These are phyloP conservation scores for Toxoplasma gondii DNA, from an alignment of 169 alveolate species.

Conservation along the genomic window DNA sequence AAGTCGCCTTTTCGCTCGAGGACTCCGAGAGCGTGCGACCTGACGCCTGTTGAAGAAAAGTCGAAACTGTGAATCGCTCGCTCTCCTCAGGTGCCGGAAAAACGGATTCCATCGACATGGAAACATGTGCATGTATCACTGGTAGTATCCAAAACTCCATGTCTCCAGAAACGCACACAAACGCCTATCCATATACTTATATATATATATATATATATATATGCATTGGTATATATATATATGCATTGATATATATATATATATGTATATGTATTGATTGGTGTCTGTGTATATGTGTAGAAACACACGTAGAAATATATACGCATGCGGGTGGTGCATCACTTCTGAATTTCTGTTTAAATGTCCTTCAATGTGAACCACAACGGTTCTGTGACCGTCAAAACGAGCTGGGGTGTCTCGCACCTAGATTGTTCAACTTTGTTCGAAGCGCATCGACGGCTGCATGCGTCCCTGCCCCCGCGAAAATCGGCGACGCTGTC, in stretches of 20 bases:
- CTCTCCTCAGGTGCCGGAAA: background rate
- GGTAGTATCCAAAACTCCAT: background rate
- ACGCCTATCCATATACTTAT: background rate
- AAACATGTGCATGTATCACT: background rate
- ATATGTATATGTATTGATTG: no score
- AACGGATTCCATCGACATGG: background rate
- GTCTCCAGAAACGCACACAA: background rate
- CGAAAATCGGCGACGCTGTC: conserved; percentile 16
- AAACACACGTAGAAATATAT: background rate
- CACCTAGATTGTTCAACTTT: background rate
- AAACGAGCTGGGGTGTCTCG: no score
- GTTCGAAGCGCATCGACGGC: background rate
- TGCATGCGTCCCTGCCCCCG: background rate
- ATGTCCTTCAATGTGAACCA: no score
- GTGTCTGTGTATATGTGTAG: background rate
- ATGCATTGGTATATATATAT: no score
- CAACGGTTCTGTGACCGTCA: no score
- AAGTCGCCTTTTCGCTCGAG: background rate
- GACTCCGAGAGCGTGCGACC: background rate
- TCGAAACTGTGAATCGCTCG: background rate
- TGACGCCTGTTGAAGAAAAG: background rate
- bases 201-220: background rate
- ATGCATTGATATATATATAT: no score
- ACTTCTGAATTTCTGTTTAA: no score
- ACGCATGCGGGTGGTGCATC: no score